Evolutionary conservation across 208 protist species (phyloP).

Genomic region (Trypanosoma melophagium): DNA sequence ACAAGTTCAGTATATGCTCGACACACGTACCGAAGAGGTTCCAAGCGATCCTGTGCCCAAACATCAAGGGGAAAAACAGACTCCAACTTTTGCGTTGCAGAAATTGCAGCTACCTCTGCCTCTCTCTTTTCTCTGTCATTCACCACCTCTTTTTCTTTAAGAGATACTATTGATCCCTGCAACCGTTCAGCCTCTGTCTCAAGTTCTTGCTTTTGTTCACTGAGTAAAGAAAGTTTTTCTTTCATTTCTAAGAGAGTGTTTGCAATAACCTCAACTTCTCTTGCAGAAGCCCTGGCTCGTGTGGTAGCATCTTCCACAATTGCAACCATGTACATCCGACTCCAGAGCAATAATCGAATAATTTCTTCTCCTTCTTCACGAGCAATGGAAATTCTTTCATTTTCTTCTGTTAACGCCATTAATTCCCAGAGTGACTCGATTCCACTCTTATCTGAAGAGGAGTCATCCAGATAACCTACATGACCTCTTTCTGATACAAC

Average conservation of each 20-base stretch:
- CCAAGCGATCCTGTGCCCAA: constrained; percentile 12
- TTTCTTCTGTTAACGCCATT: constrained; percentile 1
- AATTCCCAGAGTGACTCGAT: neutral
- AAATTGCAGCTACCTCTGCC: too few species aligned
- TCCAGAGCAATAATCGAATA: constrained; percentile 9
- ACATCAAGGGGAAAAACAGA: neutral
- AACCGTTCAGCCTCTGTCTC: neutral
- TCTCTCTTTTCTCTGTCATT: too few species aligned
- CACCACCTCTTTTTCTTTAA: constrained; percentile 8
- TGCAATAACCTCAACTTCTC: neutral
- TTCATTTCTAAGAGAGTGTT: constrained; percentile 8
- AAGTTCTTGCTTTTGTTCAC: constrained; percentile 12
- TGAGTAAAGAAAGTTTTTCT: neutral
- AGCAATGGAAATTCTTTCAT: constrained; percentile 15
- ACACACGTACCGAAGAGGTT: constrained; percentile 8
- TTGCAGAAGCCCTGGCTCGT: neutral
- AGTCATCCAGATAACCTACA: neutral
- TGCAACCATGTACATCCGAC: neutral
- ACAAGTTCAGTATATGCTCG: constrained; percentile 17
- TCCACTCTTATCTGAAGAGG: neutral
- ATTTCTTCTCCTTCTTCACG: constrained; percentile 10
- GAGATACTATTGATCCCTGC: constrained; percentile 3
- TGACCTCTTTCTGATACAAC: neutral
- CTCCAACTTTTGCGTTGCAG: neutral
- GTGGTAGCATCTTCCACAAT: neutral